Base-by-base conservation (phyloP, 805 yeast genomes). In the Yamadazyma paraphyllophila region DNA sequence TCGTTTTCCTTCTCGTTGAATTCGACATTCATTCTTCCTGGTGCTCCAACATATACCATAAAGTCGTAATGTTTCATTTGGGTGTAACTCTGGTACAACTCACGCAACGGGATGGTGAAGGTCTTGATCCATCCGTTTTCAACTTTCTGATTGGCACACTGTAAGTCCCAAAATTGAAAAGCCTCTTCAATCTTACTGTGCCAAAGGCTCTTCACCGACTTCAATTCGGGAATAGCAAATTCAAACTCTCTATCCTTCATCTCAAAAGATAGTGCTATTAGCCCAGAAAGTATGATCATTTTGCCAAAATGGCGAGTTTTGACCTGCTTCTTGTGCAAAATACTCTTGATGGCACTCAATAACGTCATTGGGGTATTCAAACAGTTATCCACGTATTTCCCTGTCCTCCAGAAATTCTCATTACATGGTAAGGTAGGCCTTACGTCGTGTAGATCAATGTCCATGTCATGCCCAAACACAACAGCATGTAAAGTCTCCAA, bases 11-110 rank as follows among this genome's bases (percentile, higher is more conserved):
- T 48, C 17, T 47, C 53, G 20, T 44, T 50, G 15, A 55, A 47
- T 12, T 45, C 41, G 9, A 83, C 88, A 54, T 79, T 84, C 65
- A 60, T 59, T 37, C 65, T 44, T 11, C 56, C 56, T 6, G 63
- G 61, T 8, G 65, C 63, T 2, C 65, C 65, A 13, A 61, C 63
- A 39, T 56, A 60, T 9, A 60, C 57, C 48, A 59, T 58, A 40
- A 55, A 60, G 36, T 60, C 65, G 42, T 60, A 59, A 27, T 59
- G 63, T n/a, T 52, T 53, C 26, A 59, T 52, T 30, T 56, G 52
- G 43, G 58, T 51, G 35, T 53, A 59, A 24, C 52, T 53, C 30
- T 60, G 62, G 13, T 58, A 55, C 30, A 60, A 43, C 43, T 60
- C 50, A 47, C 60, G 37, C 50, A 60, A 29, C 33, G 51, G 45